Evolutionary conservation across 164 flowering plant genomes (phyloP).

Genomic region (Amborella trichopoda): DNA sequence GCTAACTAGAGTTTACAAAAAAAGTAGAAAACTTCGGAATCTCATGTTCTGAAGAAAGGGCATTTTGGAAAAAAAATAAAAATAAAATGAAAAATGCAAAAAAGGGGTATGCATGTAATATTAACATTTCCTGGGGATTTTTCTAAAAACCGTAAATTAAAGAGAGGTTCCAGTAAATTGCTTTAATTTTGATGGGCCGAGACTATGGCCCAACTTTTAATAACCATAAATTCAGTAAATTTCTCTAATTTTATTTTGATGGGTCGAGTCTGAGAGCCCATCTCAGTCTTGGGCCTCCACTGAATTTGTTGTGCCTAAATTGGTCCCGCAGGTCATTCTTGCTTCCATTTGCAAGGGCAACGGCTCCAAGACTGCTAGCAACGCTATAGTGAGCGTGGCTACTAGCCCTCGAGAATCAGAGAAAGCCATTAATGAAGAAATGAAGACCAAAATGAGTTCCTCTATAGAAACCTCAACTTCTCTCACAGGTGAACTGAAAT

Average conservation of each 20-base stretch:
- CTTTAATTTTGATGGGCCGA: too few species aligned
- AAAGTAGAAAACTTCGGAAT: too few species aligned
- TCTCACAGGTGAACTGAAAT: slow-evolving; percentile 26
- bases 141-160: too few species aligned
- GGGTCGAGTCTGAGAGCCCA: neutral
- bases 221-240: too few species aligned
- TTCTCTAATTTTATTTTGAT: neutral
- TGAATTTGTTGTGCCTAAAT: neutral
- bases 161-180: too few species aligned
- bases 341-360: slow-evolving; percentile 31
- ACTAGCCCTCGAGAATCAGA: slow-evolving; percentile 19
- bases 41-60: too few species aligned
- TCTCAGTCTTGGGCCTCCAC: neutral
- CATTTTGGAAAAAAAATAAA: too few species aligned
- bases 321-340: slow-evolving; percentile 54
- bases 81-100: too few species aligned
- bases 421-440: slow-evolving; percentile 12
- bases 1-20: too few species aligned
- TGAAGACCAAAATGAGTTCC: slow-evolving; percentile 1
- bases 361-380: slow-evolving; percentile 19
- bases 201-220: too few species aligned
- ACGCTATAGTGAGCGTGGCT: slow-evolving; percentile 30
- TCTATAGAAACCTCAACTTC: slow-evolving; percentile 11
- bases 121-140: too few species aligned
- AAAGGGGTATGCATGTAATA: too few species aligned